phyloP scores from a whole-genome alignment of 1,284 basidiomycete genomes.

The Pholiota adiposa region DNA sequence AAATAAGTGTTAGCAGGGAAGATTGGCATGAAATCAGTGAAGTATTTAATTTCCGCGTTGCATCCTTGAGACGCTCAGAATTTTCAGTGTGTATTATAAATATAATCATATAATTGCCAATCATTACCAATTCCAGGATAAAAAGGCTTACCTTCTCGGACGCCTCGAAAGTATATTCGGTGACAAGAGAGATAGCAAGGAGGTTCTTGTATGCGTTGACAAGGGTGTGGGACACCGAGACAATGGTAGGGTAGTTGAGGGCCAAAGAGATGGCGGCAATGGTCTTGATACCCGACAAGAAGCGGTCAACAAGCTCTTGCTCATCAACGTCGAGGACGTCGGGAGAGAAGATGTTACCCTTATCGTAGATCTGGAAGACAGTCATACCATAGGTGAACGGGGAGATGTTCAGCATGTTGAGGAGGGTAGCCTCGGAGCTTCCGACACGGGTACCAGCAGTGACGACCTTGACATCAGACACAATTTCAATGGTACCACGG shows the following conservation, averaged over 20 bases:
- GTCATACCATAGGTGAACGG: constrained; percentile 99
- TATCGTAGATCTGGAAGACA: constrained; percentile 92
- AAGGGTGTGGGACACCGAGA: constrained; percentile 91
- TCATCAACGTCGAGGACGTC: constrained; percentile 95
- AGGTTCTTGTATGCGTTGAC: constrained; percentile 99
- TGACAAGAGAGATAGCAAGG: constrained; percentile 87
- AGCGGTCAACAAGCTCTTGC: constrained; percentile 87
- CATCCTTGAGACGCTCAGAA: constrained; percentile 65
- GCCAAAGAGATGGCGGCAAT: constrained; percentile 97
- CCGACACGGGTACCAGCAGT: constrained; percentile 92
- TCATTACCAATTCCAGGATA: constrained; percentile 16
- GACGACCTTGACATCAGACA: constrained; percentile 96
- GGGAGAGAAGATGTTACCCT: constrained; percentile 89
- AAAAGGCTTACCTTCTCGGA: constrained; percentile 79
- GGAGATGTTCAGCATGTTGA: constrained; percentile 99
- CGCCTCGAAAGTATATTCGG: constrained; percentile 96
- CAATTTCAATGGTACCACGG: constrained; percentile 99
- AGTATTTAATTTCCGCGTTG: constrained; percentile 43
- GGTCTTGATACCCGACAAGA: constrained; percentile 93
- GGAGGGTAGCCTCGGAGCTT: constrained; percentile 93
- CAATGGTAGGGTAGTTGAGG: constrained; percentile 94
- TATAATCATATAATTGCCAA: constrained; percentile 43
- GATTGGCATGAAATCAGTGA: constrained; percentile 25
- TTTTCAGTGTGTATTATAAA: constrained; percentile 74
- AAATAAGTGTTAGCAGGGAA: neutral